A percentile compares a stretch with the other conserved stretches of the same genome.
phyloP scores from a whole-genome alignment of 352 stramenopile species.

The Globisporangium paroecandrum region DNA sequence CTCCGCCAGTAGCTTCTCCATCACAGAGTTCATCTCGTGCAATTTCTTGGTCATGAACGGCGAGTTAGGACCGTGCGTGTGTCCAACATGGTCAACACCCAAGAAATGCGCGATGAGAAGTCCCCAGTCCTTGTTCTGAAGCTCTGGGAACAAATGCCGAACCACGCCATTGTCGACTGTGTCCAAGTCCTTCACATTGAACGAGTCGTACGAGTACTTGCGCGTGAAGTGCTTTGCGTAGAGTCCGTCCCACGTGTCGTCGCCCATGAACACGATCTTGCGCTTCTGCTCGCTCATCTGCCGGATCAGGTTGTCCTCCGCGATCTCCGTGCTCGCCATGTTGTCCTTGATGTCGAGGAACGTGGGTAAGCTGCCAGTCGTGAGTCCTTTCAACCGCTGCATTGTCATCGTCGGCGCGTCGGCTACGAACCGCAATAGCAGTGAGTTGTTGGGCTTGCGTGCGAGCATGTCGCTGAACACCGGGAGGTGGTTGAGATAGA shows the following conservation, averaged over 20 bases:
- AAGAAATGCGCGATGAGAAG: slow-evolving; percentile 86
- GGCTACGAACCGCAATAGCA: slow-evolving; percentile 94
- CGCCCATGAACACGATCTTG: slow-evolving; percentile 95
- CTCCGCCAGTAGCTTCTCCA: slow-evolving; percentile 68
- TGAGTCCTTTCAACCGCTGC: slow-evolving; percentile 97
- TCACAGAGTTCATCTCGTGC: slow-evolving; percentile 92
- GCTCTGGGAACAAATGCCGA: slow-evolving; percentile 65
- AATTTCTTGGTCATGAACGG: slow-evolving; percentile 95
- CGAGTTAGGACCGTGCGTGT: slow-evolving; percentile 94
- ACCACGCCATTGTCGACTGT: slow-evolving; percentile 95
- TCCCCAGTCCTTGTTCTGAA: slow-evolving; percentile 64
- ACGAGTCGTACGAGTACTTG: slow-evolving; percentile 94
- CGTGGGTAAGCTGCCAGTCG: slow-evolving; percentile 95
- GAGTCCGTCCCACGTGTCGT: slow-evolving; percentile 97
- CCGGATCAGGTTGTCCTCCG: slow-evolving; percentile 95
- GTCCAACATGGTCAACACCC: slow-evolving; percentile 97
- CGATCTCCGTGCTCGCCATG: slow-evolving; percentile 88
- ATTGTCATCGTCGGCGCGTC: slow-evolving; percentile 99
- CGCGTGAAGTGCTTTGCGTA: slow-evolving; percentile 91
- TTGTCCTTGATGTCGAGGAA: slow-evolving; percentile 97
- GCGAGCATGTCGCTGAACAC: slow-evolving; percentile 70
- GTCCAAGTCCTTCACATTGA: slow-evolving; percentile 98
- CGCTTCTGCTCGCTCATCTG: slow-evolving; percentile 64
- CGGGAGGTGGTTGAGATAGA: slow-evolving; percentile 83
- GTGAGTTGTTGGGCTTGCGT: slow-evolving; percentile 44